Conservation (phyloP, 139 green algal genomes). For the Micractinium sp. region DNA sequence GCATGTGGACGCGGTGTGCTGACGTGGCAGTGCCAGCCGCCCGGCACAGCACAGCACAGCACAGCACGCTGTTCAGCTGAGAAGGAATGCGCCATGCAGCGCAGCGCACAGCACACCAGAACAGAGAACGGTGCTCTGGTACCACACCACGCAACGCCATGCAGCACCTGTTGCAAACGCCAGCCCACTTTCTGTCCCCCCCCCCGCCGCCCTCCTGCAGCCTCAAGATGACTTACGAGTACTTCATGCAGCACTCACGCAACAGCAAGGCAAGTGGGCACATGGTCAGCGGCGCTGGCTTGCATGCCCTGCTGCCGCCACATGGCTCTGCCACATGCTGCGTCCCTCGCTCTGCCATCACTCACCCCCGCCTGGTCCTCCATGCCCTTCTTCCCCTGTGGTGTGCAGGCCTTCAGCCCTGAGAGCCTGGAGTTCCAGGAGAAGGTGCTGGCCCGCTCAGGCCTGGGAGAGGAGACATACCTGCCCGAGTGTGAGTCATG, state of each 20-base stretch:
- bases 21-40: neutral
- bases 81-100: too few species aligned
- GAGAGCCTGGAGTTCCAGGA: conserved; percentile 90
- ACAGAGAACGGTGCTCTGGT: too few species aligned
- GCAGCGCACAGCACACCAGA: too few species aligned
- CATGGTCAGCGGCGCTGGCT: too few species aligned
- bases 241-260: conserved; percentile 47
- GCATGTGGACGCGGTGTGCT: neutral
- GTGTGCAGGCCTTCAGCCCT: conserved; percentile 65
- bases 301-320: neutral
- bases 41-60: too few species aligned
- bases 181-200: too few species aligned
- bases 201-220: neutral
- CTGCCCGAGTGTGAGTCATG: conserved; percentile 79
- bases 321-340: too few species aligned
- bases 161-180: neutral
- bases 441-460: conserved; percentile 87
- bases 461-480: conserved; percentile 93
- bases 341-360: too few species aligned
- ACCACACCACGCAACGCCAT: neutral
- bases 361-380: neutral
- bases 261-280: neutral
- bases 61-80: too few species aligned
- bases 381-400: too few species aligned
- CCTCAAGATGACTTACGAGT: conserved; percentile 52